Evolutionary conservation across 1,284 basidiomycete genomes (phyloP).

Genomic region (Wolfiporia cocos): DNA sequence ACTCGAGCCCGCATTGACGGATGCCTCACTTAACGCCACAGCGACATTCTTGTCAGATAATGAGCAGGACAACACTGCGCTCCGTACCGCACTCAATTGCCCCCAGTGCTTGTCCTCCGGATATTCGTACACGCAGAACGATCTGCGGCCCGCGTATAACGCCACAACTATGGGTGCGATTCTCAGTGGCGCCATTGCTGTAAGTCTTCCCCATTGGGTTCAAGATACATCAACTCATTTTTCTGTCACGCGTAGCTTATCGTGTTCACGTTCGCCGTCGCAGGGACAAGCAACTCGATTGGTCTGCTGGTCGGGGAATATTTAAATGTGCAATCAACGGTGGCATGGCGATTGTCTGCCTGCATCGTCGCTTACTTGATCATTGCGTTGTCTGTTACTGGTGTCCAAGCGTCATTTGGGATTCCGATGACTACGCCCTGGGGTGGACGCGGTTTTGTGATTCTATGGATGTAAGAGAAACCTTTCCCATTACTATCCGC

Average conservation of each 20-base stretch:
- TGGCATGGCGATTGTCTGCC: background rate
- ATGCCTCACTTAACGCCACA: background rate
- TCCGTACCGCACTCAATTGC: conserved; percentile 1
- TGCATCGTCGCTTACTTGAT: background rate
- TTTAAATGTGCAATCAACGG: background rate
- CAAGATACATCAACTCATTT: too few species aligned
- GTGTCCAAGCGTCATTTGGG: conserved; percentile 2
- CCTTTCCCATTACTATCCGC: too few species aligned
- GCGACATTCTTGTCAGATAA: background rate
- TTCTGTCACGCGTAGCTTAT: conserved; percentile 2
- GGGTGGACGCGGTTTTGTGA: conserved; percentile 1
- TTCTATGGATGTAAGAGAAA: conserved; percentile 1
- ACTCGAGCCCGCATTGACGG: background rate
- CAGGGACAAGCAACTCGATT: background rate
- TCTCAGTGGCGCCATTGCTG: conserved; percentile 1
- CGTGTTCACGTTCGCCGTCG: conserved; percentile 3
- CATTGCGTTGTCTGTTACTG: conserved; percentile 2
- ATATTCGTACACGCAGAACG: background rate
- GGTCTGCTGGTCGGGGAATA: background rate
- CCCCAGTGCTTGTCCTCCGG: conserved; percentile 1
- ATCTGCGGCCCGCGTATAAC: conserved; percentile 2
- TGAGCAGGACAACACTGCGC: background rate
- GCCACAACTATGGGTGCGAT: background rate
- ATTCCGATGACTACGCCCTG: background rate
- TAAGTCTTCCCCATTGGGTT: too few species aligned